These are phyloP conservation scores for Colletotrichum lini DNA, from an alignment of 2,329 filamentous ascomycete genomes.

Conservation along the genomic window DNA sequence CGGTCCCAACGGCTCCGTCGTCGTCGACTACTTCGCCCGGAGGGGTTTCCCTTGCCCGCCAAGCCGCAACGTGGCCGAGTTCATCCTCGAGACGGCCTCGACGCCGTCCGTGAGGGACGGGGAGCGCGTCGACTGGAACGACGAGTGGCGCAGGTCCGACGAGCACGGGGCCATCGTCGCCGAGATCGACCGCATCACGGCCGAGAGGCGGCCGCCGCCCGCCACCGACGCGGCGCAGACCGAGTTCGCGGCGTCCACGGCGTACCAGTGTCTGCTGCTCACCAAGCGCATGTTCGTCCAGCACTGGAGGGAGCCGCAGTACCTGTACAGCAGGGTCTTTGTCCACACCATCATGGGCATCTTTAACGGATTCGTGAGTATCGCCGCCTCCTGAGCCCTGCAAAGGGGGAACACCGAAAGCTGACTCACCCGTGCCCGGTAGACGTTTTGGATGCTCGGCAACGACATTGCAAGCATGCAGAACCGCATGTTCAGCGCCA, in stretches of 20 bases:
- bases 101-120: slow-evolving; percentile 53
- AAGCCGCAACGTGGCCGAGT: slow-evolving; percentile 63
- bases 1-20: slow-evolving; percentile 74
- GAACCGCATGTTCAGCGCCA: slow-evolving; percentile 82
- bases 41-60: slow-evolving; percentile 77
- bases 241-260: slow-evolving; percentile 78
- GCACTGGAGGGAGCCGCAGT: slow-evolving; percentile 83
- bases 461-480: slow-evolving; percentile 78
- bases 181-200: slow-evolving; percentile 76
- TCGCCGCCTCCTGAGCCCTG: too few relatives aligned
- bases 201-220: slow-evolving; percentile 51
- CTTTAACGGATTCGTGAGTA: slow-evolving; percentile 74
- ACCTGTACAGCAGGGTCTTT: slow-evolving; percentile 84
- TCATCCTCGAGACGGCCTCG: slow-evolving; percentile 62
- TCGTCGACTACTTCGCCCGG: slow-evolving; percentile 70
- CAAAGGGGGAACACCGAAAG: background rate
- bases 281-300: slow-evolving; percentile 80
- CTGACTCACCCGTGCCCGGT: slow-evolving; percentile 51
- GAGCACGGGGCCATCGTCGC: slow-evolving; percentile 71
- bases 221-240: slow-evolving; percentile 47
- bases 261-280: slow-evolving; percentile 74
- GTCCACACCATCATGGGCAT: slow-evolving; percentile 79
- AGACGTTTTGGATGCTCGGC: slow-evolving; percentile 79
- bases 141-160: slow-evolving; percentile 78
- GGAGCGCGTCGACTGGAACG: slow-evolving; percentile 76